Base-by-base conservation (phyloP, 2,329 filamentous ascomycete species). In the Penicillium sp. region DNA sequence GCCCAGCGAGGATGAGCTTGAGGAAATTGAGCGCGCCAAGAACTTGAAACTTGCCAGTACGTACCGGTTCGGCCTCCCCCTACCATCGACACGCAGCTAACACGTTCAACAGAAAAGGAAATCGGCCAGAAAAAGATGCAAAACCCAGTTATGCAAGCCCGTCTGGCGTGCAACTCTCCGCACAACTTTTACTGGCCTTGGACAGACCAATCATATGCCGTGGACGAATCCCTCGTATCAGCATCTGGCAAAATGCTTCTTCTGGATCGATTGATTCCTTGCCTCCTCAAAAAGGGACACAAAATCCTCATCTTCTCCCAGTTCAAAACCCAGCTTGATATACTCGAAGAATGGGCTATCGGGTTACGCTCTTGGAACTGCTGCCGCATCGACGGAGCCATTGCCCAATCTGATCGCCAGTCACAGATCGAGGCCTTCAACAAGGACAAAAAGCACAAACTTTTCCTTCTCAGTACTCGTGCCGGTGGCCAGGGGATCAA, bases 181-280 rank as follows among this genome's bases (percentile, higher is more conserved):
- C 92, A 96, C 72, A 95, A 96, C 67, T 97, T 99, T 69, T 97
- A 95, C 73, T 95, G 91, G 67, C 92, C 94, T 0, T 97, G 92
- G 82, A 79, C 82, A 5, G 79, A 82, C 14, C 78, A 81, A 1
- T 80, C 81, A 5, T 69, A 80, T 0, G 76, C 81, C 0, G 76
- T 90, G 0, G 91, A 97, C 63, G 88, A 95, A 65, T 87, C 82
- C 1, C 82, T 99, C 5, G 83, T 99, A 30, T 92, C 88, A 0
- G 84, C 89, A 0, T 96, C 91, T 0, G 94, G 94, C 13, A 99
- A 99, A 70, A 96, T 99, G 90, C 82, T 96, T 2, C 81, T 99
- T 0, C 82, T 99, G 0, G 94, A 99, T 68, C 85, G 90, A 0
- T 80, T 99, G 0, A 81, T 99, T 0, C 88, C 89, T 0, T 79